Evolutionary conservation across 768 basidiomycete species (phyloP).

Genomic region (Suillus variegatus): DNA sequence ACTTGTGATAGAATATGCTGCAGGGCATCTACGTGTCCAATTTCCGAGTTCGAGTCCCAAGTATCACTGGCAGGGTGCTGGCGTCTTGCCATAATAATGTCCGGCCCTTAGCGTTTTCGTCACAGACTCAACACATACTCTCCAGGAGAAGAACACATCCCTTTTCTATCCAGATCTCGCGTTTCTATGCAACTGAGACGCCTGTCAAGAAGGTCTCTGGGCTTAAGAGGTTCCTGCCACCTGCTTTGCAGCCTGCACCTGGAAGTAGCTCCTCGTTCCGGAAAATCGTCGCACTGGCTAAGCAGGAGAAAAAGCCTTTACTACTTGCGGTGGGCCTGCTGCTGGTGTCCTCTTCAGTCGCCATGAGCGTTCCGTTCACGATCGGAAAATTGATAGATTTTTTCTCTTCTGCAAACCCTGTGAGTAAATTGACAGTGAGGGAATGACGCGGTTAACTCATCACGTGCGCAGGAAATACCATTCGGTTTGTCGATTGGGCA

Average conservation of each 20-base stretch:
- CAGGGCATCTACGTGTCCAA: conserved; percentile 6
- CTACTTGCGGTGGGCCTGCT: conserved; percentile 76
- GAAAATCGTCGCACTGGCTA: conserved; percentile 78
- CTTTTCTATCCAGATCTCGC: conserved; percentile 2
- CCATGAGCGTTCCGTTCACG: conserved; percentile 91
- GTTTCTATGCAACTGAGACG: conserved; percentile 16
- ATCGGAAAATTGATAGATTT: conserved; percentile 95
- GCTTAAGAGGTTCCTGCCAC: conserved; percentile 31
- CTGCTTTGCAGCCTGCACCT: conserved; percentile 36
- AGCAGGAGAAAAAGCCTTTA: conserved; percentile 79
- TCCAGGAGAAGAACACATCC: background rate
- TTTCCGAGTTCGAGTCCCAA: background rate
- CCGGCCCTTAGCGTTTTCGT: background rate
- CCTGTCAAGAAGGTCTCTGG: conserved; percentile 12
- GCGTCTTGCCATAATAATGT: conserved; percentile 7
- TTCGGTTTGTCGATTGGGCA: conserved; percentile 77
- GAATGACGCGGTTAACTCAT: background rate
- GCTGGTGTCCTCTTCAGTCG: conserved; percentile 85
- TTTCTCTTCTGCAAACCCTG: conserved; percentile 75
- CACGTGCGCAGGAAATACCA: conserved; percentile 62
- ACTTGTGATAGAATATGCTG: conserved; percentile 1
- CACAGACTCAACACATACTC: background rate
- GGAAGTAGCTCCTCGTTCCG: conserved; percentile 62
- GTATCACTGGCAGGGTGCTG: conserved; percentile 1
- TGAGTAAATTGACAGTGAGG: conserved; percentile 29